Percentiles rank a stretch among this genome's conserved stretches.
Conservation (phyloP, 495 filamentous ascomycete genomes). For the Pseudevernia furfuracea region DNA sequence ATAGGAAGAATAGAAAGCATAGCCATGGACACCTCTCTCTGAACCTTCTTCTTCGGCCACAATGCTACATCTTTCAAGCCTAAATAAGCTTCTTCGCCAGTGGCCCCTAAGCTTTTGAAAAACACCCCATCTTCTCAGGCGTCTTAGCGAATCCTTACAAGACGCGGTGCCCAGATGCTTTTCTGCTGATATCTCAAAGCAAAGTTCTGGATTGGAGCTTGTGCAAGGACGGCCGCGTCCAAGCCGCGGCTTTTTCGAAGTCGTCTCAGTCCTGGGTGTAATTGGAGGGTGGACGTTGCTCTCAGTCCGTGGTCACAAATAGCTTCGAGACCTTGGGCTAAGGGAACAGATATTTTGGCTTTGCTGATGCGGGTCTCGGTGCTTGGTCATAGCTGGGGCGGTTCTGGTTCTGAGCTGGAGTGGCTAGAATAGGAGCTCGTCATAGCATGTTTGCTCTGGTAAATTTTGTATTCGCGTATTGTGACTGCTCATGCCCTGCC, state of each 20-base stretch:
- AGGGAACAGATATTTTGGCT: not conserved
- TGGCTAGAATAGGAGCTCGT: not conserved
- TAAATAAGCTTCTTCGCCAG: not conserved
- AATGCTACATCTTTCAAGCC: too few relatives aligned
- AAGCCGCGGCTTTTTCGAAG: not conserved
- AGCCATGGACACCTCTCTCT: too few relatives aligned
- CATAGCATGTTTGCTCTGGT: not conserved
- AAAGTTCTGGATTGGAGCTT: not conserved
- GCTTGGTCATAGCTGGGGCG: not conserved
- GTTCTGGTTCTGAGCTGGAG: not conserved
- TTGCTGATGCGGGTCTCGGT: not conserved
- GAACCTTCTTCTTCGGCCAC: too few relatives aligned
- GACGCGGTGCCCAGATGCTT: not conserved
- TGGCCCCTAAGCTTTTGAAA: not conserved
- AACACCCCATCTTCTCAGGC: not conserved
- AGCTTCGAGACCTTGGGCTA: not conserved
- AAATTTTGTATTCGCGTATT: not conserved
- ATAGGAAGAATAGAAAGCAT: too few relatives aligned
- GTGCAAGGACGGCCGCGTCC: too few relatives aligned
- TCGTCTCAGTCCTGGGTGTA: not conserved
- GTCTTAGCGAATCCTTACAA: not conserved
- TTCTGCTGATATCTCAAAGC: not conserved
- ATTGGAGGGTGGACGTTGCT: not conserved
- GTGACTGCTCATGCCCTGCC: not conserved
- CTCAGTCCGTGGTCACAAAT: not conserved